Evolutionary conservation across 352 stramenopile species (phyloP).

Genomic region (Globisporangium ultimum): DNA sequence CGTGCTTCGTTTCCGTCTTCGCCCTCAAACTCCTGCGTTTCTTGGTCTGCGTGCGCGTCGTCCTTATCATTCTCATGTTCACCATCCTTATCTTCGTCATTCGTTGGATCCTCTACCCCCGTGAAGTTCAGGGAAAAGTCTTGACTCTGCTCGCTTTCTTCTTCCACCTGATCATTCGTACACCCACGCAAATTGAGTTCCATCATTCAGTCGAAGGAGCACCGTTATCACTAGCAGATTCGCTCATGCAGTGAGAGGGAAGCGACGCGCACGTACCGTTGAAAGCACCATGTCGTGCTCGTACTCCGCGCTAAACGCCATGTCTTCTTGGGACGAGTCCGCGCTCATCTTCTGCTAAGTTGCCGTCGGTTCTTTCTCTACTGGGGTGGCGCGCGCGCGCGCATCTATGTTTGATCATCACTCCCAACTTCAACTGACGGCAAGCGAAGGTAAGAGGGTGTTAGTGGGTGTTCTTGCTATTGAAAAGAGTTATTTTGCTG

Average conservation of each 20-base stretch:
- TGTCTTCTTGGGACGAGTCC: background rate
- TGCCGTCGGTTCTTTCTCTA: no score
- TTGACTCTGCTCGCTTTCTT: slow-evolving; percentile 8
- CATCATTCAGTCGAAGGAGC: background rate
- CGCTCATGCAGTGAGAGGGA: background rate
- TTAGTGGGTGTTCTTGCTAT: background rate
- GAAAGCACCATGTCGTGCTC: slow-evolving; percentile 3
- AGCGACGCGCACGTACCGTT: background rate
- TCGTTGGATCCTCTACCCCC: background rate
- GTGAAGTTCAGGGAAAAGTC: background rate
- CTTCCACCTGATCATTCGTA: background rate
- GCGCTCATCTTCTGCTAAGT: background rate
- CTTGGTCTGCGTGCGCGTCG: background rate
- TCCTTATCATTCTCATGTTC: no score
- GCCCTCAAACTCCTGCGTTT: background rate
- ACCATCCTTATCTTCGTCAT: background rate
- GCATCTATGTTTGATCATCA: background rate
- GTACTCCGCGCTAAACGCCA: slow-evolving; percentile 3
- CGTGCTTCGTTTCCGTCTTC: background rate
- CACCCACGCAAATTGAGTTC: background rate
- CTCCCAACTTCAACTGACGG: slow-evolving; percentile 9
- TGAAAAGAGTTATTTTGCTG: no score
- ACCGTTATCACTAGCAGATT: no score
- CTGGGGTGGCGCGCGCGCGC: background rate
- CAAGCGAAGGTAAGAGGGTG: slow-evolving; percentile 2